These are phyloP conservation scores for Entonaema liquescens DNA, from an alignment of 495 filamentous ascomycete genomes.

Conservation along the genomic window DNA sequence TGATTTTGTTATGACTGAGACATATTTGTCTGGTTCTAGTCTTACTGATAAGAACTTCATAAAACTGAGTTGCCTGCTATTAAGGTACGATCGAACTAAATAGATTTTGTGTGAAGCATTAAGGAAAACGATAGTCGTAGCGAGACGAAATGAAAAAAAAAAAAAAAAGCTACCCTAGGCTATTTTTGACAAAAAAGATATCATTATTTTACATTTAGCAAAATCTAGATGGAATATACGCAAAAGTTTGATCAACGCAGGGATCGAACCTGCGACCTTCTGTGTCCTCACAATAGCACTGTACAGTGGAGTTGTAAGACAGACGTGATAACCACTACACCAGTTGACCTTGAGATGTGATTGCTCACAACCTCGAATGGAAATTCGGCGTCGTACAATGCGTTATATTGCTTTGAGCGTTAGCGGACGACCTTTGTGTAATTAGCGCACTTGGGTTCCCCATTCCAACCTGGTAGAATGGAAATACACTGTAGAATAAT, in stretches of 20 bases:
- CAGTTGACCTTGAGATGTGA: constrained; percentile 26
- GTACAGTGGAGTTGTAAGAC: constrained; percentile 29
- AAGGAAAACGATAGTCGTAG: too few species aligned
- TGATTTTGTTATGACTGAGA: too few species aligned
- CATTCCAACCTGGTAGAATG: neutral
- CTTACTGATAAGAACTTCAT: too few species aligned
- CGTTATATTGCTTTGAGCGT: neutral
- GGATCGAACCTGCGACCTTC: constrained; percentile 62
- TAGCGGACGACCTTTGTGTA: neutral
- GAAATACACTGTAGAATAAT: too few species aligned
- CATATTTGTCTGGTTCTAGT: too few species aligned
- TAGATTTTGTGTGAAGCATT: too few species aligned
- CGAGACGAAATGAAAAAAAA: neutral
- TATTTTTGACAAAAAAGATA: too few species aligned
- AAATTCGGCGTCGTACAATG: neutral
- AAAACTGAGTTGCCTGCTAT: too few species aligned
- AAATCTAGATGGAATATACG: neutral
- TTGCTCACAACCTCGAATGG: neutral
- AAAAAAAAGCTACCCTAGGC: too few species aligned
- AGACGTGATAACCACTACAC: constrained; percentile 42
- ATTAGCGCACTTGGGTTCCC: neutral
- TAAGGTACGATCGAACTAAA: too few species aligned
- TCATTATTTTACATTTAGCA: too few species aligned
- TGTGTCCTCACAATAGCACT: constrained; percentile 31
- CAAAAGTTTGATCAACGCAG: constrained; percentile 55